A percentile compares a stretch with the other conserved stretches of the same genome.
These are phyloP conservation scores for Nosema muscidifuracis DNA, from an alignment of 371 early-diverging fungal species.

Conservation along the genomic window DNA sequence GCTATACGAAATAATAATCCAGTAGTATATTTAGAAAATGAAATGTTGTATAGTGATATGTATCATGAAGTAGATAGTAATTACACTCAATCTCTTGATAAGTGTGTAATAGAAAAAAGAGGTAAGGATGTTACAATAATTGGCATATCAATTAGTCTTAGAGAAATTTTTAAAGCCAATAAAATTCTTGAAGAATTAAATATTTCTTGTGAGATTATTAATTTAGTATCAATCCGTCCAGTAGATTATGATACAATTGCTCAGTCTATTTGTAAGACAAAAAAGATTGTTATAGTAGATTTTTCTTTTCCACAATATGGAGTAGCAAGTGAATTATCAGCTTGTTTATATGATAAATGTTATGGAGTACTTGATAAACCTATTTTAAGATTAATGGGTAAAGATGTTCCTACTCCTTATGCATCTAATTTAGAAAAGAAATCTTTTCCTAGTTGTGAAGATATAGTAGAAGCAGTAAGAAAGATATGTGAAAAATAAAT, in stretches of 20 bases:
- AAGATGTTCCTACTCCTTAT: conserved; percentile 96
- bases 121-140: conserved; percentile 83
- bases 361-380: conserved; percentile 72
- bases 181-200: conserved; percentile 73
- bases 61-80: conserved; percentile 63
- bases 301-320: conserved; percentile 91
- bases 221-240: conserved; percentile 91
- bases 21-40: conserved; percentile 91
- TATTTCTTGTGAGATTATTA: conserved; percentile 80
- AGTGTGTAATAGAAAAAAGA: conserved; percentile 52
- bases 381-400: conserved; percentile 83
- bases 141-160: conserved; percentile 81
- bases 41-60: conserved; percentile 89
- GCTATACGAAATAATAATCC: conserved; percentile 97
- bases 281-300: conserved; percentile 88
- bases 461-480: conserved; percentile 67
- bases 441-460: conserved; percentile 73
- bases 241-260: conserved; percentile 83
- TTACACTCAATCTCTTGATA: conserved; percentile 44
- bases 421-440: conserved; percentile 82
- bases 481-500: too few relatives aligned
- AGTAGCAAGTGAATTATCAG: conserved; percentile 88
- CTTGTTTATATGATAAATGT: conserved; percentile 82
- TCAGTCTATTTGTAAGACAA: conserved; percentile 87
- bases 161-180: conserved; percentile 78